These are phyloP conservation scores for Pyrenochaeta sp. DNA, from an alignment of 2,329 filamentous ascomycete species.

Conservation along the genomic window DNA sequence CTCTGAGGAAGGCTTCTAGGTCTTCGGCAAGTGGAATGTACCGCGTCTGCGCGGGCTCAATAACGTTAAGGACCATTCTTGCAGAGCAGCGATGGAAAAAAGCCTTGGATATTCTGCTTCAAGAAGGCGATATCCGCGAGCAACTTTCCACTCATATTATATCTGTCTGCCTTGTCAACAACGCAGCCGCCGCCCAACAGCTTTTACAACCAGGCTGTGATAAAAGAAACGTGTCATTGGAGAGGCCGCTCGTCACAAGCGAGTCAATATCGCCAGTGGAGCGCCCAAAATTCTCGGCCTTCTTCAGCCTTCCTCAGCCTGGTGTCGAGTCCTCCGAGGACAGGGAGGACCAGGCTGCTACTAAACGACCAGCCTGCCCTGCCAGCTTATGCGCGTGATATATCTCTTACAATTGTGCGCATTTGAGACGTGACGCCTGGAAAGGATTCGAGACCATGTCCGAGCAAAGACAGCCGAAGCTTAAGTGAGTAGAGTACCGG, in stretches of 20 bases:
- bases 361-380: not conserved
- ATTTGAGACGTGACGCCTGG: not conserved
- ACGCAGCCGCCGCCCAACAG: not conserved
- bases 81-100: not conserved
- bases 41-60: slow-evolving; percentile 3
- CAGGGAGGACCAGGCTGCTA: not conserved
- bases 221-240: not conserved
- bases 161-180: slow-evolving; percentile 2
- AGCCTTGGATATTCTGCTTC: not conserved
- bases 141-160: not conserved
- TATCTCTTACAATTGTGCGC: not conserved
- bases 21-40: slow-evolving; percentile 1
- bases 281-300: not conserved
- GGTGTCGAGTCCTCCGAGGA: not conserved
- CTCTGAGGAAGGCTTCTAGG: slow-evolving; percentile 3
- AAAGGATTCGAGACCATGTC: not conserved
- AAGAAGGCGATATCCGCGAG: not conserved
- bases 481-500: not conserved
- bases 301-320: not conserved
- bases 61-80: slow-evolving; percentile 6
- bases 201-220: not conserved
- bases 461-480: not conserved
- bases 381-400: not conserved
- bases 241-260: not conserved
- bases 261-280: not conserved